Percentiles rank a stretch among this genome's conserved stretches.
phyloP scores from a whole-genome alignment of 208 protist species.

The Wallacemonas collosoma region DNA sequence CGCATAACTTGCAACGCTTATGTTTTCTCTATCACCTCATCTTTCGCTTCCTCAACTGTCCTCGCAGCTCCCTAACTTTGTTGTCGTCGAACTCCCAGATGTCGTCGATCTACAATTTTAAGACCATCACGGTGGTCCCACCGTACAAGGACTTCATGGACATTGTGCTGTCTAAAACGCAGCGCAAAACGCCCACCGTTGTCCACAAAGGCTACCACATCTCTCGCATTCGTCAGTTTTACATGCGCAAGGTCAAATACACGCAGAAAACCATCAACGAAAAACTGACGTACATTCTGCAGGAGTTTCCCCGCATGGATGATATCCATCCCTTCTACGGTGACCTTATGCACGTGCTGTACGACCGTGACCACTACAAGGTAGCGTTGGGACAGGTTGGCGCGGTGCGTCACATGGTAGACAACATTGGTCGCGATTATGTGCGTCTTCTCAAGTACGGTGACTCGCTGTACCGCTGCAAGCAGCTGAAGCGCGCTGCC shows the following conservation, averaged over 20 bases:
- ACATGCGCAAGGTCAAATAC: conserved; percentile 99
- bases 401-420: conserved; percentile 96
- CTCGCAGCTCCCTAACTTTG: not conserved
- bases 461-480: conserved; percentile 99
- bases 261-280: conserved; percentile 98
- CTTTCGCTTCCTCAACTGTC: too few species aligned
- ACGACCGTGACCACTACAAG: conserved; percentile 99
- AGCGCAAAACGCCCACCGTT: conserved; percentile 99
- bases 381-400: conserved; percentile 99
- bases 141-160: conserved; percentile 99
- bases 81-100: conserved; percentile 27
- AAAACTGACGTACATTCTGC: conserved; percentile 96
- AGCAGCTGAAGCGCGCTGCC: conserved; percentile 99
- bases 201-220: conserved; percentile 99
- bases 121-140: conserved; percentile 97
- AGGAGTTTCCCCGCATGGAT: conserved; percentile 96
- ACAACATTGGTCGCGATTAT: conserved; percentile 98
- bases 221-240: conserved; percentile 98
- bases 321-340: conserved; percentile 99
- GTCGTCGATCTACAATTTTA: conserved; percentile 98
- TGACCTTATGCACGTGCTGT: conserved; percentile 99
- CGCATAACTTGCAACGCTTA: too few species aligned
- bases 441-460: conserved; percentile 99
- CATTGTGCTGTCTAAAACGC: conserved; percentile 99
- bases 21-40: too few species aligned